phyloP scores from a whole-genome alignment of 805 yeast genomes.

The Metschnikowia chrysomelidarum region DNA sequence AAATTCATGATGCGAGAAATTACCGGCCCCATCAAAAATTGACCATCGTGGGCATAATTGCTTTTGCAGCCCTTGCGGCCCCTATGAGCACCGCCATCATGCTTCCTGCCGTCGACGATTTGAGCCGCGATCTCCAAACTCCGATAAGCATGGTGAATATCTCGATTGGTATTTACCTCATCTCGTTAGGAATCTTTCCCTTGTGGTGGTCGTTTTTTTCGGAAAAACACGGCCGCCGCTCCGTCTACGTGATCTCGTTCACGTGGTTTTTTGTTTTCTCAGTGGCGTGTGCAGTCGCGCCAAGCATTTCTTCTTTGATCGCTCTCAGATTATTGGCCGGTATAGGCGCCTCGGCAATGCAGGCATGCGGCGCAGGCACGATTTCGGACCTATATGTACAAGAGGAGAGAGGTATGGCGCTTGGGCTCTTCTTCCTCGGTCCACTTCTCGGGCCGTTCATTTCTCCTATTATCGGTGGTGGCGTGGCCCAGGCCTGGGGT shows the following conservation, averaged over 20 bases:
- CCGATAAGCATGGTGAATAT: constrained; percentile 62
- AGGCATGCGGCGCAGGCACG: constrained; percentile 88
- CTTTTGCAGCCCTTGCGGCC: constrained; percentile 73
- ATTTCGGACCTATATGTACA: constrained; percentile 69
- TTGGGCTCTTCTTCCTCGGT: constrained; percentile 80
- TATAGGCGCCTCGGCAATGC: constrained; percentile 73
- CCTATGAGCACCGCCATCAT: constrained; percentile 89
- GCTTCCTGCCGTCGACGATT: constrained; percentile 70
- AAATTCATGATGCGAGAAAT: constrained; percentile 68
- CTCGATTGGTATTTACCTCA: constrained; percentile 74
- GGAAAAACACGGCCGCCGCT: constrained; percentile 71
- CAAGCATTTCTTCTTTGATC: constrained; percentile 59
- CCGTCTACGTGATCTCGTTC: constrained; percentile 70
- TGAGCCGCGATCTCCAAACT: constrained; percentile 55
- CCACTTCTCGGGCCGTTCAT: constrained; percentile 77
- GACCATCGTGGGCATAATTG: constrained; percentile 61
- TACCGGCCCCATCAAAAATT: constrained; percentile 52
- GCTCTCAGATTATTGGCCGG: constrained; percentile 76
- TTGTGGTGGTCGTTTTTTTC: constrained; percentile 86
- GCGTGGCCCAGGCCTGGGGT: constrained; percentile 66
- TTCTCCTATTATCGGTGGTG: constrained; percentile 79
- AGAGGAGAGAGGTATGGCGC: constrained; percentile 69
- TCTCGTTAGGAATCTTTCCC: constrained; percentile 77
- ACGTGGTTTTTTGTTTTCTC: constrained; percentile 60
- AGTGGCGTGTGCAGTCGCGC: constrained; percentile 69